Conservation (phyloP, 768 basidiomycete genomes). For the Crepidotus variabilis region DNA sequence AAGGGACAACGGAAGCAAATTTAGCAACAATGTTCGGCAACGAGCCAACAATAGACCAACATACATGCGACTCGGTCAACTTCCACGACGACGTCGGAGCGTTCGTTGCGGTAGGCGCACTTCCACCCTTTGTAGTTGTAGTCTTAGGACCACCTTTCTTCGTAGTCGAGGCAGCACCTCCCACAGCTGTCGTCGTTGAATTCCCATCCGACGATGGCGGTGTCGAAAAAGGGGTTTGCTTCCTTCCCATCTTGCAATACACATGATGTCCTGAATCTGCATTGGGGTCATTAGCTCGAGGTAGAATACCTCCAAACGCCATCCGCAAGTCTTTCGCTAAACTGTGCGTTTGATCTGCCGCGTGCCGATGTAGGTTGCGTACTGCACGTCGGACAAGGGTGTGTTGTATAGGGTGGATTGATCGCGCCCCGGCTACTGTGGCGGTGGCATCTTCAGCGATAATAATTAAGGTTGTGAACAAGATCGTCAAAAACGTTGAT, state of each 20-base stretch:
- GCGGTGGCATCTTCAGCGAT: not conserved
- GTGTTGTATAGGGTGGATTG: constrained; percentile 7
- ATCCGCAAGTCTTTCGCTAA: constrained; percentile 69
- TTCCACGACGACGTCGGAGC: constrained; percentile 52
- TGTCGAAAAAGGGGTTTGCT: constrained; percentile 22
- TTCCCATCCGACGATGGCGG: constrained; percentile 12
- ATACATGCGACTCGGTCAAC: constrained; percentile 53
- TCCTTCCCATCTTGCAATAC: constrained; percentile 38
- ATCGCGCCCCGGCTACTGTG: not conserved
- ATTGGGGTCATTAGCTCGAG: constrained; percentile 31
- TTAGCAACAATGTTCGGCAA: not conserved
- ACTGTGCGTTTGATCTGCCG: constrained; percentile 53
- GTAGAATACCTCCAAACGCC: constrained; percentile 54
- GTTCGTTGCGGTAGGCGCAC: constrained; percentile 4
- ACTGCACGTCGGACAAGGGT: constrained; percentile 39
- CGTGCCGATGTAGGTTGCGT: constrained; percentile 47
- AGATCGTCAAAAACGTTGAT: not conserved
- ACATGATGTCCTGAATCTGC: constrained; percentile 27
- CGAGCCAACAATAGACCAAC: constrained; percentile 28
- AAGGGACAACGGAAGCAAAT: not conserved
- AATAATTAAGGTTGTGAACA: not conserved
- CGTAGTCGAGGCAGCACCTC: constrained; percentile 1
- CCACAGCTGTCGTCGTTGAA: constrained; percentile 16
- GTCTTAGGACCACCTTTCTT: not conserved
- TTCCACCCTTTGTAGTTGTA: constrained; percentile 6